Percentiles rank a stretch among this genome's conserved stretches.
These are phyloP conservation scores for Fusarium haematococcum DNA, from an alignment of 2,329 filamentous ascomycete species.

Conservation along the genomic window DNA sequence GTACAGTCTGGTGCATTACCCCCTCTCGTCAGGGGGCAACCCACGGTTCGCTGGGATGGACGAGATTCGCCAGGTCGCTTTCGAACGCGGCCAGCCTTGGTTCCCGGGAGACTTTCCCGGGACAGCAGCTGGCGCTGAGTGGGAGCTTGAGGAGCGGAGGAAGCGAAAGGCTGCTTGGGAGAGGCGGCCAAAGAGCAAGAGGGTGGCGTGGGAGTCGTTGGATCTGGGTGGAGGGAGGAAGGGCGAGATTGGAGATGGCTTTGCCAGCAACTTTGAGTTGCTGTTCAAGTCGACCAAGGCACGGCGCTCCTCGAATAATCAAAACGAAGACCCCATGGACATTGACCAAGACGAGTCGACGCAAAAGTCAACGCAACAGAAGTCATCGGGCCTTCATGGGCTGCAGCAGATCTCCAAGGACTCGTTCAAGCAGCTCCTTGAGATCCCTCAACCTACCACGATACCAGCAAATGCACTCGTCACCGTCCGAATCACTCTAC, in stretches of 20 bases:
- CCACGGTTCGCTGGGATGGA: constrained; percentile 85
- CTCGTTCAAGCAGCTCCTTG: constrained; percentile 48
- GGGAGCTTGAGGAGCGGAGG: constrained; percentile 76
- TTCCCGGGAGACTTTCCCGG: constrained; percentile 89
- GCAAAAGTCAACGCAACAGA: not conserved
- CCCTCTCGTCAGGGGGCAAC: constrained; percentile 82
- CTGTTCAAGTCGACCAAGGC: constrained; percentile 60
- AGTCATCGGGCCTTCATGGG: constrained; percentile 16
- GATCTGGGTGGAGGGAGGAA: constrained; percentile 79
- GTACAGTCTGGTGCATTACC: constrained; percentile 86
- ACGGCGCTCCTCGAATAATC: constrained; percentile 12
- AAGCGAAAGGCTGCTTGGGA: constrained; percentile 85
- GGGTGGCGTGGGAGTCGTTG: constrained; percentile 79
- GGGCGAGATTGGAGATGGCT: constrained; percentile 86
- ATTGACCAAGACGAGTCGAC: constrained; percentile 39
- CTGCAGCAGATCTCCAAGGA: constrained; percentile 42
- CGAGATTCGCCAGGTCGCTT: constrained; percentile 82
- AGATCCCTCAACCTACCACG: constrained; percentile 31
- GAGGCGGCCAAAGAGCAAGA: constrained; percentile 83
- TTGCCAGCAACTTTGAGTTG: constrained; percentile 85
- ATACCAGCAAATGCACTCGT: constrained; percentile 58
- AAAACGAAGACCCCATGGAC: constrained; percentile 48
- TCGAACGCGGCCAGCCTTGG: constrained; percentile 82
- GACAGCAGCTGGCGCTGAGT: constrained; percentile 81
- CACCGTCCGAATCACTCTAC: constrained; percentile 74